These are phyloP conservation scores for Plasmodium coatneyi DNA, from an alignment of 169 alveolate species.

Conservation along the genomic window DNA sequence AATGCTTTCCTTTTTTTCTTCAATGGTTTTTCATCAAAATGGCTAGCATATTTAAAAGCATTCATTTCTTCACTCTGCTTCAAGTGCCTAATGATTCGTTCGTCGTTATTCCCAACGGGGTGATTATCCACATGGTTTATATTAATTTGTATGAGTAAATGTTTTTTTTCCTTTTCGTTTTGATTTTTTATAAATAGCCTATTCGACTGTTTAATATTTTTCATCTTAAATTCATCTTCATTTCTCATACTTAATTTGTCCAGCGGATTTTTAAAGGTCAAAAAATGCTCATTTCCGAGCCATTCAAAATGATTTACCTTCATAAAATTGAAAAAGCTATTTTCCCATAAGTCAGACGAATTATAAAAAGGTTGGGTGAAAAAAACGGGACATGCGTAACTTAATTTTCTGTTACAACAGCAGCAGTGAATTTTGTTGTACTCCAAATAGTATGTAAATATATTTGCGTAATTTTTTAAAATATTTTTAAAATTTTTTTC, in stretches of 20 bases:
- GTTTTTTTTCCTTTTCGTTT: constrained; percentile 35
- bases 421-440: constrained; percentile 42
- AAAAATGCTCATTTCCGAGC: constrained; percentile 18
- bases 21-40: constrained; percentile 37
- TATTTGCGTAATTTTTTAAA: constrained; percentile 72
- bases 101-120: constrained; percentile 18
- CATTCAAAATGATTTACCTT: constrained; percentile 57
- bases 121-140: neutral
- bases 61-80: constrained; percentile 20
- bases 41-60: constrained; percentile 15
- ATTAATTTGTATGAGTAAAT: neutral
- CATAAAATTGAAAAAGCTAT: constrained; percentile 66
- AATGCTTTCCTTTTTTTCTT: constrained; percentile 7
- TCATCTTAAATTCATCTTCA: constrained; percentile 60
- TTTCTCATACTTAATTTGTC: constrained; percentile 5
- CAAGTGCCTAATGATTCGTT: constrained; percentile 11
- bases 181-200: constrained; percentile 61
- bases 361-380: constrained; percentile 68
- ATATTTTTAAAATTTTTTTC: constrained; percentile 65
- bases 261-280: neutral
- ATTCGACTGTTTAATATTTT: constrained; percentile 48
- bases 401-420: constrained; percentile 59
- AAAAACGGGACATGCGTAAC: constrained; percentile 70
- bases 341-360: constrained; percentile 63
- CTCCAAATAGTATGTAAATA: constrained; percentile 31